Base-by-base conservation (phyloP, 139 green algal genomes). In the Picochlorum costavermella region DNA sequence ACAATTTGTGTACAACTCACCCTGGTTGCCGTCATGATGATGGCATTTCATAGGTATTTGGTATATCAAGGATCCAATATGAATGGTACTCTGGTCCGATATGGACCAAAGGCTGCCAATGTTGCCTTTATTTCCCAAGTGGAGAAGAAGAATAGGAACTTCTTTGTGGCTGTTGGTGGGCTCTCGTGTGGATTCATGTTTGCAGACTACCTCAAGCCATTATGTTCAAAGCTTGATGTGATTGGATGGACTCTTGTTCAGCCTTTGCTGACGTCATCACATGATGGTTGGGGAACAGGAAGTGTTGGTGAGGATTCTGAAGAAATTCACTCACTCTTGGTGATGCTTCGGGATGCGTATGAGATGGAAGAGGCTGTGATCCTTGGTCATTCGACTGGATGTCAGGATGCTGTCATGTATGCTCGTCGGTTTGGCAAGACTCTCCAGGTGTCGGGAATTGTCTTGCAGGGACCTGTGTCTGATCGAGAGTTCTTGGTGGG, bases 331-430 rank as follows among this genome's bases (percentile, higher is more conserved):
- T 61, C 30, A 10, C 28, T 61, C 43, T 30, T 29, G 30, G 8
- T 33, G 23, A 25, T 49, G 46, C 45, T 73, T 33, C 33, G 17
- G 25, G 17, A 9, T 3, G 37, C 73, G 36, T 60, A 79, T 13
- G 60, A 31, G 33, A 71, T 69, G 16, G 14, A 64, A 36, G 75
- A 43, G 3, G 13, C 83, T 3, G 72, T 88, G 17, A 59, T 92
- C 2, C 50, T 88, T 29, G 85, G 85, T 0, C 85, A 91, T 61
- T 80, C 65, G 31, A 92, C 86, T 2, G 86, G 86, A 9, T 89
- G 85, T 65, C 86, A 92, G 56, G 85, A 90, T 60, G 64, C 72
- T 9, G 81, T 88, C 29, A 69, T 81, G 6, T 90, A 75, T 50
- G 61, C 61, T 25, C 20, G 77, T 23, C 11, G 37, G 56, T 43